A percentile compares a stretch with the other conserved stretches of the same genome.
Evolutionary conservation across 1,139 yeast species (phyloP).

Genomic region (Yamadazyma triangularis): DNA sequence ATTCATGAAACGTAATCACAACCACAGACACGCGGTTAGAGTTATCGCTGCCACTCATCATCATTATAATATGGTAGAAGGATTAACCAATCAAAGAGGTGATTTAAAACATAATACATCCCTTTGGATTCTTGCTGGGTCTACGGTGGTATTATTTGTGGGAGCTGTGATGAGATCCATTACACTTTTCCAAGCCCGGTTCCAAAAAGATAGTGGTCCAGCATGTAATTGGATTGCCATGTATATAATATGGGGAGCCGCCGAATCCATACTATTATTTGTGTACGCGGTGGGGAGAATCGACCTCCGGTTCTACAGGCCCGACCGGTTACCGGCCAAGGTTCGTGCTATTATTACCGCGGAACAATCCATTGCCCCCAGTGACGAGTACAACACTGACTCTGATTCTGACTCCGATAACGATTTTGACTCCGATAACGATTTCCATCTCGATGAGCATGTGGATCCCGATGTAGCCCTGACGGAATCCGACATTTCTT

Average conservation of each 20-base stretch:
- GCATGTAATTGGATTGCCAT: conserved; percentile 46
- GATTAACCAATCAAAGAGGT: conserved; percentile 41
- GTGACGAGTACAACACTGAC: conserved; percentile 8
- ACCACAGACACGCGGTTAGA: conserved; percentile 48
- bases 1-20: conserved; percentile 46
- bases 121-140: conserved; percentile 41
- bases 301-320: conserved; percentile 76
- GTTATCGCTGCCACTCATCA: conserved; percentile 46
- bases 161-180: conserved; percentile 59
- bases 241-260: conserved; percentile 61
- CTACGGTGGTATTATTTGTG: conserved; percentile 52
- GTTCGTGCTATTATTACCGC: conserved; percentile 42
- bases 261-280: conserved; percentile 54
- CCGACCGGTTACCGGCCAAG: conserved; percentile 48
- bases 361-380: conserved; percentile 23
- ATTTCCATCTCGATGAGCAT: not conserved
- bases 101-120: conserved; percentile 47
- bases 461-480: too few relatives aligned
- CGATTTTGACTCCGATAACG: not conserved
- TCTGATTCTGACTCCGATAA: conserved; percentile 14
- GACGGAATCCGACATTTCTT: conserved; percentile 4
- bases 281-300: conserved; percentile 59
- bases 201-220: conserved; percentile 19
- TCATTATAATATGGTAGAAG: conserved; percentile 40
- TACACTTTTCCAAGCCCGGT: conserved; percentile 40